phyloP scores from a whole-genome alignment of 441 rosid species.

The Metrosideros polymorpha region DNA sequence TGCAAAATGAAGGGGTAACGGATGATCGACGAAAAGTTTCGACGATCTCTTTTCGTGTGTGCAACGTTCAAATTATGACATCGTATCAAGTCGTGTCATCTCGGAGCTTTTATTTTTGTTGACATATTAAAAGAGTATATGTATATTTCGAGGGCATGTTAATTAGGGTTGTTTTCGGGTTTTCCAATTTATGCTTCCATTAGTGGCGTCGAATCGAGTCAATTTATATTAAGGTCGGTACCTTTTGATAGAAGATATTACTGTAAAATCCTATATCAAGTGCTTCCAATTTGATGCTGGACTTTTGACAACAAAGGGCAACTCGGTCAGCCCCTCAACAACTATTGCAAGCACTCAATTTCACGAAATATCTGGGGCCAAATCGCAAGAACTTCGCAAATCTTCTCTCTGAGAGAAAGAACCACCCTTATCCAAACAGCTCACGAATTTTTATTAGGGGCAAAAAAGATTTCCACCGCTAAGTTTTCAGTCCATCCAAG shows the following conservation, averaged over 20 bases:
- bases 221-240: background rate
- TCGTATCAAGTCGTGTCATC: background rate
- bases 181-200: background rate
- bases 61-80: background rate
- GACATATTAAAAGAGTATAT: too few species aligned
- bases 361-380: background rate
- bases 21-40: background rate
- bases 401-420: background rate
- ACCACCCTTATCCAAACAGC: background rate
- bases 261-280: background rate
- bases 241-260: background rate
- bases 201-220: background rate
- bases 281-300: background rate
- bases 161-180: background rate
- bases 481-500: too few species aligned
- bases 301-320: background rate
- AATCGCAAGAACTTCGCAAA: background rate
- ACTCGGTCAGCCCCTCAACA: background rate
- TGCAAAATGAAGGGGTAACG: background rate
- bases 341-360: background rate
- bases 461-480: too few species aligned
- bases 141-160: background rate
- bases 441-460: too few species aligned
- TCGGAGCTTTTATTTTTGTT: background rate
- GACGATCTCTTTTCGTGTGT: background rate